Base-by-base conservation (phyloP, 768 basidiomycete species). In the Auriscalpium orientale region DNA sequence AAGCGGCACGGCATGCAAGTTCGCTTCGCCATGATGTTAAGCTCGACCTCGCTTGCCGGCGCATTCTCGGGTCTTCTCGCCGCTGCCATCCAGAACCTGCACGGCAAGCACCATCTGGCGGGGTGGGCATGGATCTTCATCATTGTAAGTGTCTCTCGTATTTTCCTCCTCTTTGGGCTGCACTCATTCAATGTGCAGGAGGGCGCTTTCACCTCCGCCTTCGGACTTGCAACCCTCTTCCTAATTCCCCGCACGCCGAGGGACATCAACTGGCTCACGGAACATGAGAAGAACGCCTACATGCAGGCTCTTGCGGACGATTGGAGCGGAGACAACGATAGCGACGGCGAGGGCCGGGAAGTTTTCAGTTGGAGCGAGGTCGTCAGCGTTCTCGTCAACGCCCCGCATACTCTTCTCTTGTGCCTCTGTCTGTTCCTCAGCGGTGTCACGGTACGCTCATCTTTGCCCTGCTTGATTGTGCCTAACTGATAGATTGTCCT, bases 111-210 rank as follows among this genome's bases (percentile, higher is more conserved):
- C 3, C 78, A 80, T 6, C 74, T 69, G 54, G 71, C 77, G 2
- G 84, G 80, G 0, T 87, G 84, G 85, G 73, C 78, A 15, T 88
- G 83, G 85, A 79, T 86, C 49, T 84, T 84, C 65, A 81, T 84
- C 52, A 69, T 84, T 35, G 78, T 80, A 65, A 1, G 67, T 28
- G 28, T 28, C 28, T 57, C 1, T 4, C 38, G 3, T n/a, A n/a
- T n/a, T 43, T 3, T 11, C 43, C 13, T 4, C 7, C 3, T 46
- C 46, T 38, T 38, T 15, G 11, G 9, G 36, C 40, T 21, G 12
- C 36, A 51, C 33, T 33, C 22, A n/a, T 13, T 34, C 20, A 47
- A 57, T 13, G 36, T 34, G 28, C 38, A 73, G 68, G 80, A 88
- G 67, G 87, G 87, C 1, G 68, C 78, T 2, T 81, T 89, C 67